Percentiles rank a stretch among this genome's conserved stretches.
Conservation (phyloP, 441 rosid genomes). For the Macaranga tanarius region DNA sequence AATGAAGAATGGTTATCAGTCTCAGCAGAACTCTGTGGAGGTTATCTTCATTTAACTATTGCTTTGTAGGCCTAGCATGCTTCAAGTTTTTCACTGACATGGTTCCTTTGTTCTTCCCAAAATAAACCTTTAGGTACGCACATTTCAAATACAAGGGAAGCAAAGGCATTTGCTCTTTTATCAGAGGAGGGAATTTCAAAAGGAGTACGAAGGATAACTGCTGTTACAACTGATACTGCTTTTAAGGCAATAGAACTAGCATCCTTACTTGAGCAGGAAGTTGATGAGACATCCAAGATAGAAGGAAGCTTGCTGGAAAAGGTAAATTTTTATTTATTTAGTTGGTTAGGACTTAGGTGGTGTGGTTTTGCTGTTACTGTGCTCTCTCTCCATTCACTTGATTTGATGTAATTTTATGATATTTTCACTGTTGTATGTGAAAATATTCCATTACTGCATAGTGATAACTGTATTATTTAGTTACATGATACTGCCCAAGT, state of each 20-base stretch:
- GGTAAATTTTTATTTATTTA: constrained; percentile 38
- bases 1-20: constrained; percentile 67
- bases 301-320: constrained; percentile 82
- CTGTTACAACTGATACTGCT: constrained; percentile 81
- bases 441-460: neutral
- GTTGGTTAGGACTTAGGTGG: neutral
- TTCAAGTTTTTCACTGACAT: constrained; percentile 21
- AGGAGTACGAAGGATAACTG: constrained; percentile 88
- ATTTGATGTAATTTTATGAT: neutral
- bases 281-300: constrained; percentile 50
- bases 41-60: constrained; percentile 33
- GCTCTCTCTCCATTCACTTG: neutral
- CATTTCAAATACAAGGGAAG: constrained; percentile 87
- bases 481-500: neutral
- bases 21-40: constrained; percentile 96
- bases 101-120: neutral
- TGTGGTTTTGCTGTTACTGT: neutral
- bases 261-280: constrained; percentile 62
- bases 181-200: constrained; percentile 97
- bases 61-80: constrained; percentile 6
- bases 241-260: constrained; percentile 69
- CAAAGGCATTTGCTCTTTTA: constrained; percentile 89
- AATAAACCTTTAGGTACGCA: constrained; percentile 26
- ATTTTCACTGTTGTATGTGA: neutral
- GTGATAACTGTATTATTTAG: neutral